phyloP scores from a whole-genome alignment of 2,329 filamentous ascomycete genomes.

The Arthrobotrys megalospora region DNA sequence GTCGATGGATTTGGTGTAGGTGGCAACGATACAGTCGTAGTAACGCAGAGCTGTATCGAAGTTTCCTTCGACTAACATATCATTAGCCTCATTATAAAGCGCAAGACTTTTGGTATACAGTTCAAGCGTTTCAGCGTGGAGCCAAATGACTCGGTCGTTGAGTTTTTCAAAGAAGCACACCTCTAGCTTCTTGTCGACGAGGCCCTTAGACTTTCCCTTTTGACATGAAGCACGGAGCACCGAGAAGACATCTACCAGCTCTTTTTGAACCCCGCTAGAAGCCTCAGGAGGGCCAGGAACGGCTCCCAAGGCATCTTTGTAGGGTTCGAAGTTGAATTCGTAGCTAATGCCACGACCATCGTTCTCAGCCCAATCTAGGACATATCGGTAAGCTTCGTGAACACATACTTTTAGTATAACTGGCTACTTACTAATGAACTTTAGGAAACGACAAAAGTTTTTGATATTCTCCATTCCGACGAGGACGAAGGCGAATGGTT shows the following conservation, averaged over 20 bases:
- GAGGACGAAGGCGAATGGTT: constrained; percentile 34
- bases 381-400: not conserved
- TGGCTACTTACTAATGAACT: constrained; percentile 31
- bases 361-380: constrained; percentile 34
- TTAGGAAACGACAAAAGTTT: constrained; percentile 28
- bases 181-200: constrained; percentile 11
- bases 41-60: constrained; percentile 19
- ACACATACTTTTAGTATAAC: not conserved
- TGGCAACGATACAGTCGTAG: not conserved
- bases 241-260: not conserved
- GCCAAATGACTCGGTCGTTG: constrained; percentile 35
- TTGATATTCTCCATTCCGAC: constrained; percentile 31
- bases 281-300: not conserved
- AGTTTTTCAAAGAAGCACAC: not conserved
- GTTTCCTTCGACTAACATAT: constrained; percentile 8
- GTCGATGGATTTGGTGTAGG: not conserved
- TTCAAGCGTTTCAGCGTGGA: constrained; percentile 14
- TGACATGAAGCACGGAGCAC: constrained; percentile 21
- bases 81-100: constrained; percentile 19
- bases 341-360: constrained; percentile 43
- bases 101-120: not conserved
- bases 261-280: not conserved
- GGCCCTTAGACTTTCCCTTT: constrained; percentile 23
- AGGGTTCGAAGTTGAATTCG: constrained; percentile 44
- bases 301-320: constrained; percentile 9